These are phyloP conservation scores for Puccinia hordei DNA, from an alignment of 1,284 basidiomycete genomes.

Conservation along the genomic window DNA sequence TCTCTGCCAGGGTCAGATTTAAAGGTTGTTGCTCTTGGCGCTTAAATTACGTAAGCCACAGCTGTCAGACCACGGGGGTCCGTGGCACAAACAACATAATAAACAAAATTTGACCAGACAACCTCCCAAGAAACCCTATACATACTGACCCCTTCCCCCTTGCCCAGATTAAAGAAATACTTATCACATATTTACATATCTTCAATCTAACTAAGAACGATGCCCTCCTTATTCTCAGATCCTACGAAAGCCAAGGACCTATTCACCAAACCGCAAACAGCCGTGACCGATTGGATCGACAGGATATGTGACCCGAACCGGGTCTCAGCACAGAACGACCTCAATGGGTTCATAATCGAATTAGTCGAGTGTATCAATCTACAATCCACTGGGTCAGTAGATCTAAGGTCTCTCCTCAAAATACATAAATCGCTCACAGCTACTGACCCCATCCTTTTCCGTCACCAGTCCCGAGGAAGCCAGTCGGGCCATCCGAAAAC, in stretches of 20 bases:
- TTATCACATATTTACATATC: background rate
- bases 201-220: background rate
- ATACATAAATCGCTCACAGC: background rate
- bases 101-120: too few species aligned
- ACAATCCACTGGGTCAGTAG: constrained; percentile 24
- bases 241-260: constrained; percentile 12
- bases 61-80: too few species aligned
- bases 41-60: too few species aligned
- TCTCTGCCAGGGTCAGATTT: too few species aligned
- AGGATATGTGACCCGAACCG: constrained; percentile 3
- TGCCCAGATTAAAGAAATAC: too few species aligned
- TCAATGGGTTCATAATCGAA: constrained; percentile 36
- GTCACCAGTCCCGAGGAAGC: constrained; percentile 28
- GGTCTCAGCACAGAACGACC: background rate
- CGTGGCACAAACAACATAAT: too few species aligned
- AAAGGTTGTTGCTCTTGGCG: too few species aligned
- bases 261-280: constrained; percentile 12
- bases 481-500: constrained; percentile 40
- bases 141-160: too few species aligned
- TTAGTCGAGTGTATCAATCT: constrained; percentile 18
- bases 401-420: background rate
- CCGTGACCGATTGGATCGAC: constrained; percentile 32
- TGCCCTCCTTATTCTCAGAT: constrained; percentile 11
- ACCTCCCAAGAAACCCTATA: too few species aligned
- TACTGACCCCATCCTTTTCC: background rate